Evolutionary conservation across 352 stramenopile genomes (phyloP).

Genomic region (Phytopythium vexans): DNA sequence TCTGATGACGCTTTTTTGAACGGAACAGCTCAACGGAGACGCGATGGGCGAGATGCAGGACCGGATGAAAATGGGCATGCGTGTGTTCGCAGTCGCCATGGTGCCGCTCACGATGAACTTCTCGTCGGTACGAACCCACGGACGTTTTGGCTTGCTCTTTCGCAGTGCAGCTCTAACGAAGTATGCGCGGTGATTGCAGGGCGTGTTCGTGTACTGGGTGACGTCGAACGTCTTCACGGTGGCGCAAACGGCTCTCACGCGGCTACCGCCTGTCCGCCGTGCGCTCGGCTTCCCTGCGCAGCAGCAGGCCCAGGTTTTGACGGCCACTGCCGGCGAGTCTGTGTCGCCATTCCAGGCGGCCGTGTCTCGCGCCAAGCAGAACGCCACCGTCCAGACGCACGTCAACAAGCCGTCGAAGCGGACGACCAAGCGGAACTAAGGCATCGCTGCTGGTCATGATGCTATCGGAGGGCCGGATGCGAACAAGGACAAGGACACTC

Average conservation of each 20-base stretch:
- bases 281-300: slow-evolving; percentile 48
- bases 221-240: slow-evolving; percentile 82
- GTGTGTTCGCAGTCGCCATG: slow-evolving; percentile 62
- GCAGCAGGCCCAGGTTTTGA: slow-evolving; percentile 33
- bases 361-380: slow-evolving; percentile 64
- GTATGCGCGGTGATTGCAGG: slow-evolving; percentile 23
- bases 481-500: too few species aligned
- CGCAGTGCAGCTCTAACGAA: neutral
- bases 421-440: slow-evolving; percentile 30
- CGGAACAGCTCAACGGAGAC: slow-evolving; percentile 48
- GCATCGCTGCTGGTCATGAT: neutral
- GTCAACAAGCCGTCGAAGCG: slow-evolving; percentile 56
- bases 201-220: slow-evolving; percentile 87
- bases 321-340: slow-evolving; percentile 9
- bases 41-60: slow-evolving; percentile 64
- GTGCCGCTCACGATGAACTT: slow-evolving; percentile 83
- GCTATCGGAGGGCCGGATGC: too few species aligned
- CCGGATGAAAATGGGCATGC: slow-evolving; percentile 81
- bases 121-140: slow-evolving; percentile 46
- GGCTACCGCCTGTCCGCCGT: slow-evolving; percentile 50
- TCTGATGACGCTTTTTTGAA: neutral
- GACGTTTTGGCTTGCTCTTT: neutral
- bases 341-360: slow-evolving; percentile 74
- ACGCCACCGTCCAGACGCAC: slow-evolving; percentile 65
- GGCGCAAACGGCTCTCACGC: slow-evolving; percentile 53